A percentile compares a stretch with the other conserved stretches of the same genome.
Evolutionary conservation across 78 protist genomes (phyloP).

Genomic region (Chrysochromulina parva): DNA sequence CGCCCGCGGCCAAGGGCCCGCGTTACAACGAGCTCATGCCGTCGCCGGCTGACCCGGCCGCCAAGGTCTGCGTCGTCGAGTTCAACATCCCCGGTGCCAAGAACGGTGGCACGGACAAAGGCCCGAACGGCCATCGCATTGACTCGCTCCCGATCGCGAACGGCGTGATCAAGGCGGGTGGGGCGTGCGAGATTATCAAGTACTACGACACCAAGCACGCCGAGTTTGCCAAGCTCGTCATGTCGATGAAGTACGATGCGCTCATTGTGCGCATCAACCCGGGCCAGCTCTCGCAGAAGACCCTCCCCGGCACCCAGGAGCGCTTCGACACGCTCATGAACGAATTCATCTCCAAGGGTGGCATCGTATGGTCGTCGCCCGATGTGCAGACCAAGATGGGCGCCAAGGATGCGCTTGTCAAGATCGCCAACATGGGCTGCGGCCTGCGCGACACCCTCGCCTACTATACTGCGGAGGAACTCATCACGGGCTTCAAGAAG

Average conservation of each 20-base stretch:
- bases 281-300: neutral
- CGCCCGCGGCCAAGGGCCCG: no score
- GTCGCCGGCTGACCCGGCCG: no score
- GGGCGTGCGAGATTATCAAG: neutral
- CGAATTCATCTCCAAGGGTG: neutral
- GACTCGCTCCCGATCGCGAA: slow-evolving; percentile 25
- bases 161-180: slow-evolving; percentile 1
- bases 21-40: no score
- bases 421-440: neutral
- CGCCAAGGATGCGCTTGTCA: slow-evolving; percentile 18
- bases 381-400: neutral
- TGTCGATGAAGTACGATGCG: neutral
- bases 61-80: no score
- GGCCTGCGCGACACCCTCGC: slow-evolving; percentile 1
- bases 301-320: neutral
- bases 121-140: neutral
- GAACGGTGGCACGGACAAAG: no score
- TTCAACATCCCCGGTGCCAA: no score
- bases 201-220: neutral
- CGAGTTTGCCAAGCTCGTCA: neutral
- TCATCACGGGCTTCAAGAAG: neutral
- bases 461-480: neutral
- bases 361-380: neutral
- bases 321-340: neutral
- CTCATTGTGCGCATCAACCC: slow-evolving; percentile 3